Conservation (phyloP, 78 protist genomes). For the Chrysochromulina parva region DNA sequence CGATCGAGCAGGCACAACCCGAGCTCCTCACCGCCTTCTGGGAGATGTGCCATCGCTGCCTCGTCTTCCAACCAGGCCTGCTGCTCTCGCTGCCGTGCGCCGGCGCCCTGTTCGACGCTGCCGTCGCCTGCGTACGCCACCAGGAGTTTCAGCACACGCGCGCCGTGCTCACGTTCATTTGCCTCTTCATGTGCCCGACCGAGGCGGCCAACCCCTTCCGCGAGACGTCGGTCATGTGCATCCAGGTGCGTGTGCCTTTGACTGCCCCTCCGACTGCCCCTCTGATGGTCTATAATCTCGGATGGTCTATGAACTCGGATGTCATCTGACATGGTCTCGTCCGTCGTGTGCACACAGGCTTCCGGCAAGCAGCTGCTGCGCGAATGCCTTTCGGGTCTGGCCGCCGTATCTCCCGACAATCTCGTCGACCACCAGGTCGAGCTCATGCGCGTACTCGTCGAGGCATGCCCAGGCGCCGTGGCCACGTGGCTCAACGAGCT, state of each 20-base stretch:
- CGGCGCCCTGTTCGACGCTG: neutral
- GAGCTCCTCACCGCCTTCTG: neutral
- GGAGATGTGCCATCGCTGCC: constrained; percentile 15
- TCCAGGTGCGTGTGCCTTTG: too few relatives aligned
- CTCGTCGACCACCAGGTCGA: neutral
- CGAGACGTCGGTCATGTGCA: too few relatives aligned
- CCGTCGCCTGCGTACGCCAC: neutral
- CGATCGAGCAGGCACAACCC: neutral
- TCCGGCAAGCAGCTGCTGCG: neutral
- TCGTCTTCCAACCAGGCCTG: neutral
- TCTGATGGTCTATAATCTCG: too few relatives aligned
- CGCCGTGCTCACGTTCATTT: neutral
- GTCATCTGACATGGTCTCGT: too few relatives aligned
- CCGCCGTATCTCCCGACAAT: neutral
- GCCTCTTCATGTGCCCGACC: neutral
- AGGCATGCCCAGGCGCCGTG: neutral
- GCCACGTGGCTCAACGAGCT: neutral
- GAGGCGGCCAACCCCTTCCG: neutral
- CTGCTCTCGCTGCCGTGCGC: neutral
- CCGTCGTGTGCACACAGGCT: neutral
- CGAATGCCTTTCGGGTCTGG: neutral
- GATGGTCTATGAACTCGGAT: too few relatives aligned
- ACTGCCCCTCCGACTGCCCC: too few relatives aligned
- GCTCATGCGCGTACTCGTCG: neutral
- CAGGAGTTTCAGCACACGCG: constrained; percentile 17